Base-by-base conservation (phyloP, 2,329 filamentous ascomycete species). In the Plectosphaerella plurivora region DNA sequence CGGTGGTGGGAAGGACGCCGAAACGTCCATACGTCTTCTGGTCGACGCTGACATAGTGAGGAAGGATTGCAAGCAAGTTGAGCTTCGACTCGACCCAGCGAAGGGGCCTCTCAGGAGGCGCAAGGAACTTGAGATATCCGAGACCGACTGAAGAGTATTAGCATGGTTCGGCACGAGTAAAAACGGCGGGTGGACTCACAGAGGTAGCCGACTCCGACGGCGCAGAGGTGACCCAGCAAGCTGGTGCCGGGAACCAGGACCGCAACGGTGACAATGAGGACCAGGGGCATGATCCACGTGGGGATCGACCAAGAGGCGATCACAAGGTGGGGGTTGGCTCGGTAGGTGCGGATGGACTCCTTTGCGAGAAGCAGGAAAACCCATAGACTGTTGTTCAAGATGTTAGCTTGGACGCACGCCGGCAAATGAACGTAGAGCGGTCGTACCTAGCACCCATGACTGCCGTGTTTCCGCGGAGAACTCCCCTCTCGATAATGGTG, bases 11-110 rank as follows among this genome's bases (percentile, higher is more conserved):
- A 52, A 97, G 74, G 14, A 97, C 88, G 2, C 93, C 93, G 62
- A 96, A 97, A 50, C 93, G 81, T 8, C 93, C 93, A 63, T 93
- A 96, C 6, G 90, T 96, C 78, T 96, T 97, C 70, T 96, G 92
- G 64, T 97, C 93, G 15, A 97, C 86, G 52, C 89, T 95, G 47
- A 97, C 88, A 63, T 96, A 97, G 70, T 96, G 90, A 45, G 93
- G 93, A 24, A 97, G 72, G 54, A 91, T 80, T 18, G 85, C 89
- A 20, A 96, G 77, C 10, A 97, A 77, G 64, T 96, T 94, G 54
- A 97, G 73, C 66, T 93, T 95, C 16, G 82, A 83, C 72, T 99
- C 94, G 51, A 97, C 79, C 85, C 88, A 97, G 58, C 91, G 82
- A 52, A 97, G 76, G 25, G 88, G 81, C 80, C 88, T 89, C 71